phyloP scores from a whole-genome alignment of 441 rosid genomes.

The Pelargonium fulgidum region DNA sequence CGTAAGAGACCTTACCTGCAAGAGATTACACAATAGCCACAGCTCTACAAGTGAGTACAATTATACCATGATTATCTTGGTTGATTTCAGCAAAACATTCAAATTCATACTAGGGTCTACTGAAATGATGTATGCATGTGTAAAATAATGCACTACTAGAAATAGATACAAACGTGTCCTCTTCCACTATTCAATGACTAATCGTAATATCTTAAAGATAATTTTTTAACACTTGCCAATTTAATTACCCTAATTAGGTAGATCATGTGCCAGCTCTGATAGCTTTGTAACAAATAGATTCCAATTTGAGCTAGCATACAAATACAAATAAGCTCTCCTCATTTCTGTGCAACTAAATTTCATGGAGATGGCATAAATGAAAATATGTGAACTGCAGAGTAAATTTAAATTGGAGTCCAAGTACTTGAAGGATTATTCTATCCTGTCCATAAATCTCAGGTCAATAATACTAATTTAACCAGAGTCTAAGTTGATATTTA shows the following conservation, averaged over 20 bases:
- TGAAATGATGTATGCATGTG: not conserved
- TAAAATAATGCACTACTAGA: not conserved
- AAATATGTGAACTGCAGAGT: too few species aligned
- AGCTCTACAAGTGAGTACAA: constrained; percentile 8
- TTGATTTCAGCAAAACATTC: not conserved
- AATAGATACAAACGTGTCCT: not conserved
- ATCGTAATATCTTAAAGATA: not conserved
- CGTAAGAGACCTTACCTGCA: constrained; percentile 95
- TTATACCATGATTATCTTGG: too few species aligned
- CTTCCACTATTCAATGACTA: not conserved
- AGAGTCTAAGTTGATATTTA: too few species aligned
- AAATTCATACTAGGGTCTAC: not conserved
- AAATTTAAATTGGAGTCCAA: too few species aligned
- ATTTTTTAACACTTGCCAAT: too few species aligned
- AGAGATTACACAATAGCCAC: constrained; percentile 18
- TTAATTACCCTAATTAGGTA: too few species aligned
- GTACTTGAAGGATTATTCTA: too few species aligned
- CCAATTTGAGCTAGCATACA: not conserved
- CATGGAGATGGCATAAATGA: not conserved
- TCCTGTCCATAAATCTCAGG: too few species aligned
- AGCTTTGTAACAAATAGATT: not conserved
- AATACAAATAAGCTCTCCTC: not conserved
- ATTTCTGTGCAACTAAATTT: not conserved
- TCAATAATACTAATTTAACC: too few species aligned
- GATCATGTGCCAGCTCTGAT: too few species aligned